Percentiles rank a stretch among this genome's conserved stretches.
Conservation (phyloP, 495 filamentous ascomycete species). For the Cercophora samala region DNA sequence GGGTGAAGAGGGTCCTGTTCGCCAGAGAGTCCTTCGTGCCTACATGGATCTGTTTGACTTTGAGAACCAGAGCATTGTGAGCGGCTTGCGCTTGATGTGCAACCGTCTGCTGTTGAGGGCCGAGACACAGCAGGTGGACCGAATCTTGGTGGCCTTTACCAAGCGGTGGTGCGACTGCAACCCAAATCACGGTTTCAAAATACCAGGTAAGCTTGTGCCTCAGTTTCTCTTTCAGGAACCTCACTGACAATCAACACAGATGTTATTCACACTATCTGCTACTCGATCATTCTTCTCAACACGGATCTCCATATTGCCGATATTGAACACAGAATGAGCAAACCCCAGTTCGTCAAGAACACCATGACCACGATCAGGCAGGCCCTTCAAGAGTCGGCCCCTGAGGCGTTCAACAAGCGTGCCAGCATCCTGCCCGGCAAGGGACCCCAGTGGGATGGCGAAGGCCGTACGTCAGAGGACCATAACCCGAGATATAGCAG, state of each 20-base stretch:
- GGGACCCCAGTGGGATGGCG: slow-evolving; percentile 27
- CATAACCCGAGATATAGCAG: slow-evolving; percentile 38
- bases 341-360: slow-evolving; percentile 90
- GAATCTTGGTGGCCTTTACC: slow-evolving; percentile 85
- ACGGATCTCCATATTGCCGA: slow-evolving; percentile 94
- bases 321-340: slow-evolving; percentile 94
- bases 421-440: slow-evolving; percentile 46
- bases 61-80: slow-evolving; percentile 74
- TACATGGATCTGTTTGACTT: slow-evolving; percentile 94
- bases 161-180: slow-evolving; percentile 93
- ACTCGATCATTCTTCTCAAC: slow-evolving; percentile 91
- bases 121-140: slow-evolving; percentile 95
- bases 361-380: slow-evolving; percentile 86
- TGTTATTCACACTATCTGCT: slow-evolving; percentile 95
- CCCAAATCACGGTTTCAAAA: slow-evolving; percentile 89
- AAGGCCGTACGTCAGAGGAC: slow-evolving; percentile 39
- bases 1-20: slow-evolving; percentile 67
- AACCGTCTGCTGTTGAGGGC: slow-evolving; percentile 77
- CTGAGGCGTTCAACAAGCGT: slow-evolving; percentile 58
- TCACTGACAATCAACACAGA: slow-evolving; percentile 48
- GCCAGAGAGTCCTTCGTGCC: slow-evolving; percentile 66
- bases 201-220: slow-evolving; percentile 57
- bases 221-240: background rate
- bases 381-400: slow-evolving; percentile 65
- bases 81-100: slow-evolving; percentile 76